phyloP scores from a whole-genome alignment of 441 rosid genomes.

The Lepidium campestre region DNA sequence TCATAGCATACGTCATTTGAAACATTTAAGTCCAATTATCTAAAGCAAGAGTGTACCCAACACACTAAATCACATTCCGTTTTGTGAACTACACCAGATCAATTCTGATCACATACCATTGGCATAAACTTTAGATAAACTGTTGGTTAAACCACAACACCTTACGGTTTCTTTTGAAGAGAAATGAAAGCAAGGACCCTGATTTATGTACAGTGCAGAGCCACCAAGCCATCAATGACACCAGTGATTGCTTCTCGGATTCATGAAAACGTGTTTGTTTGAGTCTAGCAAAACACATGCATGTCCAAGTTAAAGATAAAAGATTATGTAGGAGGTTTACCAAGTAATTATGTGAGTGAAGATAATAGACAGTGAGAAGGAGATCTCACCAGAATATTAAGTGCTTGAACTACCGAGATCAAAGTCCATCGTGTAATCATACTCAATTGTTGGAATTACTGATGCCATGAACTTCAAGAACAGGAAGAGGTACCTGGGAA shows the following conservation, averaged over 20 bases:
- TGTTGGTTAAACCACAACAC: constrained; percentile 12
- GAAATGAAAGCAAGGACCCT: constrained; percentile 13
- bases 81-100: neutral
- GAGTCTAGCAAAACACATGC: neutral
- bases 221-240: constrained; percentile 18
- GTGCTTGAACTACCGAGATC: constrained; percentile 88
- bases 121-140: neutral
- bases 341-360: neutral
- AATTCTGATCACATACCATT: neutral
- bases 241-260: constrained; percentile 9
- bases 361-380: neutral
- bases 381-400: constrained; percentile 43
- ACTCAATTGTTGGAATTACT: constrained; percentile 90
- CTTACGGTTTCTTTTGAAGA: constrained; percentile 5
- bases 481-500: constrained; percentile 75
- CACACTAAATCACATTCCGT: constrained; percentile 5
- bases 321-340: neutral
- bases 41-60: constrained; percentile 9
- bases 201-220: constrained; percentile 28
- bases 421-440: constrained; percentile 92
- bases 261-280: neutral
- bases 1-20: neutral
- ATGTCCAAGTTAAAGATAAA: neutral
- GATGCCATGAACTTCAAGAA: constrained; percentile 94
- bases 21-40: neutral